phyloP scores from a whole-genome alignment of 371 early-diverging fungal species.

The Sporodiniella umbellata region DNA sequence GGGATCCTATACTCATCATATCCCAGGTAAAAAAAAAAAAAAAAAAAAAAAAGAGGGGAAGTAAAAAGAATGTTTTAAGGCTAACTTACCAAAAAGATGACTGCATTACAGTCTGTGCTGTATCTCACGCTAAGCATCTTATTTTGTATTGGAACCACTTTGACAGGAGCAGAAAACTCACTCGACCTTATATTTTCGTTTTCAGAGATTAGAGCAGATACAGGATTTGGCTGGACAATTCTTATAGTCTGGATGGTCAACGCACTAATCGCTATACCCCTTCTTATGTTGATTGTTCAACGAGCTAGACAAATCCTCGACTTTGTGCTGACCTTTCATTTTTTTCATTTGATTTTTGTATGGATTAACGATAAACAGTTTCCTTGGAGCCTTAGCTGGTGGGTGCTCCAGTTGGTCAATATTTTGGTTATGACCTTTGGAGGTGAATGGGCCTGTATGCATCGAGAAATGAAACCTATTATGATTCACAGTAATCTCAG shows the following conservation, averaged over 20 bases:
- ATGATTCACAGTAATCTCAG: slow-evolving; percentile 35
- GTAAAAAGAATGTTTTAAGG: no score
- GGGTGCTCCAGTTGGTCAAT: slow-evolving; percentile 56
- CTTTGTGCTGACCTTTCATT: slow-evolving; percentile 73
- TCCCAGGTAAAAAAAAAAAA: slow-evolving; percentile 30
- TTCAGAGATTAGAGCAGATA: slow-evolving; percentile 62
- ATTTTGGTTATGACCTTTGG: slow-evolving; percentile 67
- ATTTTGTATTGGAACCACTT: slow-evolving; percentile 48
- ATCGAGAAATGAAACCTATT: slow-evolving; percentile 81
- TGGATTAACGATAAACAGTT: slow-evolving; percentile 57
- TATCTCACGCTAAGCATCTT: slow-evolving; percentile 61
- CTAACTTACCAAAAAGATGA: slow-evolving; percentile 54
- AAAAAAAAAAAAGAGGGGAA: background rate
- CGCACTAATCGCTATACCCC: slow-evolving; percentile 44
- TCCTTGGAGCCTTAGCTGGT: slow-evolving; percentile 68
- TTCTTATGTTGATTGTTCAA: slow-evolving; percentile 69
- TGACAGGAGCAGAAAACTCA: slow-evolving; percentile 64
- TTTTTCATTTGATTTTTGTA: slow-evolving; percentile 63
- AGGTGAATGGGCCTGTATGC: slow-evolving; percentile 83
- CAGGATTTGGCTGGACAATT: slow-evolving; percentile 72
- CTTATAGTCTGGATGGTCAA: slow-evolving; percentile 66
- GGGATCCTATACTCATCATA: slow-evolving; percentile 48
- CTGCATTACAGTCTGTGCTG: slow-evolving; percentile 57
- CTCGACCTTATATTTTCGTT: slow-evolving; percentile 67
- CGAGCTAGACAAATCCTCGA: slow-evolving; percentile 80